Percentiles rank a stretch among this genome's conserved stretches.
phyloP scores from a whole-genome alignment of 371 early-diverging fungal species.

The Mucor piriformis region DNA sequence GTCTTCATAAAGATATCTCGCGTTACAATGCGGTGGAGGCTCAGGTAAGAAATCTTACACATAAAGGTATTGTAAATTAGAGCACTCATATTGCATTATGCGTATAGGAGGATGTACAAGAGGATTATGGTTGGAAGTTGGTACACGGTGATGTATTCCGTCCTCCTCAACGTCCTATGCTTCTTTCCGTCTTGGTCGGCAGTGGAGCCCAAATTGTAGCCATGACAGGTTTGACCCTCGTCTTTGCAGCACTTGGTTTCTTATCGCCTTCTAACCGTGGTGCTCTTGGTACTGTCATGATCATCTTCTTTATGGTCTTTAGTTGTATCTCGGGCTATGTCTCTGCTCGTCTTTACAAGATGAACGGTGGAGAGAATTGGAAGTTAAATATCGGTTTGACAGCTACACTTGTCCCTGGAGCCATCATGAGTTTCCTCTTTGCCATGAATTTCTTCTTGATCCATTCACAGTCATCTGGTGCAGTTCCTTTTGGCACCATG shows the following conservation, averaged over 20 bases:
- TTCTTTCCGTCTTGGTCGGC: slow-evolving; percentile 87
- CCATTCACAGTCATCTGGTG: slow-evolving; percentile 84
- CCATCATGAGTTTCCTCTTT: slow-evolving; percentile 71
- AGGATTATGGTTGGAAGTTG: slow-evolving; percentile 93
- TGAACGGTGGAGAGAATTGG: slow-evolving; percentile 91
- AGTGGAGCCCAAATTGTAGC: slow-evolving; percentile 89
- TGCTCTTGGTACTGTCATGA: slow-evolving; percentile 86
- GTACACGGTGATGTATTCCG: slow-evolving; percentile 96
- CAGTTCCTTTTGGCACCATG: slow-evolving; percentile 92
- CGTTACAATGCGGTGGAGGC: slow-evolving; percentile 75
- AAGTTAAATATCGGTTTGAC: slow-evolving; percentile 82
- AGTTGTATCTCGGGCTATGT: slow-evolving; percentile 86
- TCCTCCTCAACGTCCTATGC: slow-evolving; percentile 75
- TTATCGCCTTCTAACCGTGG: slow-evolving; percentile 95
- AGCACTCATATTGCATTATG: no score
- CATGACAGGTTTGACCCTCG: slow-evolving; percentile 81
- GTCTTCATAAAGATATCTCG: slow-evolving; percentile 85
- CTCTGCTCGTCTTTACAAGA: slow-evolving; percentile 91
- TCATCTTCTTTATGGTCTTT: slow-evolving; percentile 89
- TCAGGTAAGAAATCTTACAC: slow-evolving; percentile 30
- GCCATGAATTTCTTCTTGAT: slow-evolving; percentile 91
- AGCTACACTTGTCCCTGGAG: slow-evolving; percentile 83
- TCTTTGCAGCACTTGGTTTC: slow-evolving; percentile 96
- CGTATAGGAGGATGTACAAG: slow-evolving; percentile 81
- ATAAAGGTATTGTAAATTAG: no score